Base-by-base conservation (phyloP, 305 asterid genomes). In the Lippia alba region DNA sequence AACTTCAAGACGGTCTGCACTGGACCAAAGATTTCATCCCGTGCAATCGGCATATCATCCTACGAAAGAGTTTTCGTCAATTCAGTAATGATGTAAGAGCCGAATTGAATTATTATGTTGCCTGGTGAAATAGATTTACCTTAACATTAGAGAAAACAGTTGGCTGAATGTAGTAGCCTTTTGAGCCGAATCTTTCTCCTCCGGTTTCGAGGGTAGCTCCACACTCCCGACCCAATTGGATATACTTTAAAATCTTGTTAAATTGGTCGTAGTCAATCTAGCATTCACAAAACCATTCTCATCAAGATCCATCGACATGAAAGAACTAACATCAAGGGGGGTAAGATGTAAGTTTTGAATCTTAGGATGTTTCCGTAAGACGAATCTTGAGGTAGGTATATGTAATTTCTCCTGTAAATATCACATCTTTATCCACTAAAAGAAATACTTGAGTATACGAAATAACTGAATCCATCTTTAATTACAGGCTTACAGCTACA, bases 131-230 rank as follows among this genome's bases (percentile, higher is more conserved):
- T 48, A 12, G 4, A 12, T 20, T 16, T 39, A 87, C 94, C 91
- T 78, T 59, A 48, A 87, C 94, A 12, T 79, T 17, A 20, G 91
- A 87, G 85, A 87, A 87, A 61, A 87, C 89, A n/a, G 94, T 87
- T 30, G 91, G 94, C 67, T 83, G 78, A 62, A 87, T 60, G 36
- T 78, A 85, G 82, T 78, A 87, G 51, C 89, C 94, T 50, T 76
- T 76, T 2, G 48, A 59, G 50, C 91, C 91, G 15, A 78, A 41
- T 49, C 74, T 78, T 10, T 72, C 86, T 17, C 94, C 94, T 24
- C 94, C 94, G 8, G 87, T 61, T 70, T 87, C 91, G 18, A 87
- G 87, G 48, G 83, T 87, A 17, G 94, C 91, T 33, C 88, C 94
- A 67, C 78, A 12, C 14, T 82, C 85, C 7, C 64, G 34, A 20